Evolutionary conservation across 176 grass and related monocot species (phyloP).

Genomic region (Musa itinerans): DNA sequence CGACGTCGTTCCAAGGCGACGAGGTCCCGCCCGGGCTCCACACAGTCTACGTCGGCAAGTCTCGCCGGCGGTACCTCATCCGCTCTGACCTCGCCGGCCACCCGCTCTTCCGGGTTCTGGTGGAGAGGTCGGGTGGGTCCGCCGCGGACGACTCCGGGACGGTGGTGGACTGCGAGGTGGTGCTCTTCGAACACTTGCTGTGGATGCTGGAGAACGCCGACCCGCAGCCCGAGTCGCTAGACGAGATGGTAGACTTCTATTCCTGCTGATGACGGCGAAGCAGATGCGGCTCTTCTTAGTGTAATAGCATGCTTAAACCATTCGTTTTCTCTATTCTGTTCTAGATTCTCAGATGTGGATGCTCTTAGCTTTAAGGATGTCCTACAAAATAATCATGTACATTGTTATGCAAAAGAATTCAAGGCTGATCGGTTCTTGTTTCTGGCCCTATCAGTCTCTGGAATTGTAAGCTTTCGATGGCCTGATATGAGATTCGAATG

Average conservation of each 20-base stretch:
- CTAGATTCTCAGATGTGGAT: too few relatives aligned
- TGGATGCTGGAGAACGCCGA: slow-evolving; percentile 97
- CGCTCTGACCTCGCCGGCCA: slow-evolving; percentile 50
- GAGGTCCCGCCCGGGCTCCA: slow-evolving; percentile 52
- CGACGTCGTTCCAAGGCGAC: slow-evolving; percentile 52
- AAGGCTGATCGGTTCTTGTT: too few relatives aligned
- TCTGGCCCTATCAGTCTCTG: too few relatives aligned
- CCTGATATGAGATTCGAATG: too few relatives aligned
- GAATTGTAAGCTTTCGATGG: too few relatives aligned
- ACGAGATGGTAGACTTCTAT: slow-evolving; percentile 91
- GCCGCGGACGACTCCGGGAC: background rate
- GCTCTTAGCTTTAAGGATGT: too few relatives aligned
- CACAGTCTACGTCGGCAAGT: slow-evolving; percentile 86
- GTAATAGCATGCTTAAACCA: too few relatives aligned
- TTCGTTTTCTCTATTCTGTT: too few relatives aligned
- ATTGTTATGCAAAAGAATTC: too few relatives aligned
- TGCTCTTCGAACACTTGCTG: slow-evolving; percentile 88
- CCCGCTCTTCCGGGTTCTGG: slow-evolving; percentile 53
- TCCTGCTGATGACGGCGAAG: background rate
- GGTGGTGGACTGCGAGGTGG: slow-evolving; percentile 72
- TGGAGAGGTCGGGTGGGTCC: slow-evolving; percentile 14
- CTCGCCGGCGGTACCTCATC: slow-evolving; percentile 83
- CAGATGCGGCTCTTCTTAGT: background rate
- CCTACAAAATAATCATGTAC: too few relatives aligned
- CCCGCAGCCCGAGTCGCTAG: slow-evolving; percentile 73